A percentile compares a stretch with the other conserved stretches of the same genome.
phyloP scores from a whole-genome alignment of 2,329 filamentous ascomycete genomes.

The Aureobasidium lini region DNA sequence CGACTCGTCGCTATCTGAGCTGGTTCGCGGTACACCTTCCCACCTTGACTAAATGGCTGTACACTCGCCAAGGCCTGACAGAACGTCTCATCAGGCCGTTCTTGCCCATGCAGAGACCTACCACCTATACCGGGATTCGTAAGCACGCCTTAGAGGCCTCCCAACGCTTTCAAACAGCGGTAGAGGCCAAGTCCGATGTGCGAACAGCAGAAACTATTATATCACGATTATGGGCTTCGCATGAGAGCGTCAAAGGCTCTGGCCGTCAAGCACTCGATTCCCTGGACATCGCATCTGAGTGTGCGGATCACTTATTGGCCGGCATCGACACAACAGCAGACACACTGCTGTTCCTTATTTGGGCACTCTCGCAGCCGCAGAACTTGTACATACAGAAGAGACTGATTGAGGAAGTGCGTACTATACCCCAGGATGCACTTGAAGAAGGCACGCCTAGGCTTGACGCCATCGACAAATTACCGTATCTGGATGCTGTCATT shows the following conservation, averaged over 20 bases:
- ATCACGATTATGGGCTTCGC: constrained; percentile 31
- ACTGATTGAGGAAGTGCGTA: constrained; percentile 36
- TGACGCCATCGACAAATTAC: constrained; percentile 24
- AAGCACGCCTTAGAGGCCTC: constrained; percentile 34
- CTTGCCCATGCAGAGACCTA: constrained; percentile 44
- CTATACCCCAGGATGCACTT: neutral
- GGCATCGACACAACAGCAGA: constrained; percentile 49
- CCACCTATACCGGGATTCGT: constrained; percentile 46
- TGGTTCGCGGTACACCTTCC: constrained; percentile 46
- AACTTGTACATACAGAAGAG: constrained; percentile 38
- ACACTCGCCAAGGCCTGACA: constrained; percentile 33
- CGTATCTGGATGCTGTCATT: constrained; percentile 26
- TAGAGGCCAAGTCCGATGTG: constrained; percentile 13
- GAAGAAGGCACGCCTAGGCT: constrained; percentile 33
- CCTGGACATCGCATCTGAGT: constrained; percentile 46
- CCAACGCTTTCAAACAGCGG: constrained; percentile 24
- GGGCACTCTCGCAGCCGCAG: constrained; percentile 40
- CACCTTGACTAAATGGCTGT: constrained; percentile 42
- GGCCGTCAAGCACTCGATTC: constrained; percentile 27
- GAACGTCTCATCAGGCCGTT: constrained; percentile 33
- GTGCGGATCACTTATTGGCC: constrained; percentile 47
- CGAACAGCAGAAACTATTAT: constrained; percentile 30
- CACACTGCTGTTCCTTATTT: constrained; percentile 45
- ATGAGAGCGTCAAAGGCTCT: constrained; percentile 16
- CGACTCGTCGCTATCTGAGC: constrained; percentile 36